Base-by-base conservation (phyloP, 768 basidiomycete genomes). In the Termitomyces heimii region DNA sequence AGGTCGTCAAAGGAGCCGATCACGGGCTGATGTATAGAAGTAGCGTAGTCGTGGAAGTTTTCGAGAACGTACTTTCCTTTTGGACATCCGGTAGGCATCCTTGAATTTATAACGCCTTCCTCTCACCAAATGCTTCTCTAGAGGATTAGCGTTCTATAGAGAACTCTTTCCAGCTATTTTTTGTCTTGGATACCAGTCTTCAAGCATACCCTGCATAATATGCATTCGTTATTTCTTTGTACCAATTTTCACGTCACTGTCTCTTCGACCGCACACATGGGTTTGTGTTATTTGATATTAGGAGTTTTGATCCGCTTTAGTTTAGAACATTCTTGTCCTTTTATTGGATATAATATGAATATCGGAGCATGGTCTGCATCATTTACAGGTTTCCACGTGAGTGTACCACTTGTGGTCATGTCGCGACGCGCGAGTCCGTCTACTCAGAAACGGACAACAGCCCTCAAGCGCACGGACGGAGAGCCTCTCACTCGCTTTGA, bases 21-120 rank as follows among this genome's bases (percentile, higher is more conserved):
- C 96, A 99, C 70, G 87, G 85, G 50, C 77, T 99, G 54, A 93
- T 99, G 92, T 97, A 94, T 72, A 88, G 86, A 68, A 89, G 88
- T 68, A 80, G 81, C 56, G 89, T 94, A 32, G 89, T 94, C 53
- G 83, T 94, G 28, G 92, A 94, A 61, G 89, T 90, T 34, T 72
- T 94, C 44, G 92, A 94, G 70, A 77, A 79, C 58, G 72, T 89
- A 40, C 73, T 82, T 58, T 78, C 82, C 53, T 82, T 75, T 57
- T 86, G 84, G 84, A 71, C 71, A 60, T 58, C 60, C 29, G 67
- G 71, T 67, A 53, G 53, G 66, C 63, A 14, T 18, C 37, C 10
- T 60, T 40, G 22, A 31, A 13, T 48, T 55, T 58, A 44, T 55
- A 31, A 31, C 16, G 53, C 18, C 34, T 35, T 29, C 35, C 53